Base-by-base conservation (phyloP, 176 grass and related monocot species). In the Lolium multiflorum region DNA sequence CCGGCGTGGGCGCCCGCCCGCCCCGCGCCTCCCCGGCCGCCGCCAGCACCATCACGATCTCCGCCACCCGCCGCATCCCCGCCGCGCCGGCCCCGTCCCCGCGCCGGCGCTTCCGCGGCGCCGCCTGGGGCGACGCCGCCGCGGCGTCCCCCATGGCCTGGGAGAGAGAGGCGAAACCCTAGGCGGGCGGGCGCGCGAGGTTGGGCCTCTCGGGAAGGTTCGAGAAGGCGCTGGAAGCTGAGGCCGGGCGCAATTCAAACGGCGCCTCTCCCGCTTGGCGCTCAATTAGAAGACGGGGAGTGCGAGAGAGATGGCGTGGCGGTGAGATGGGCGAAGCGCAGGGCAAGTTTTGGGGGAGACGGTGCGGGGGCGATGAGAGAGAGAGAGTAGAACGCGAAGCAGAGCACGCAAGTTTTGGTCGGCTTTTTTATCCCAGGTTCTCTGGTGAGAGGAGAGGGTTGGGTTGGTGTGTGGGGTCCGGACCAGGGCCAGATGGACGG, bases 41-140 rank as follows among this genome's bases (percentile, higher is more conserved):
- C 31, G 97, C 91, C 62, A 99, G 89, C 65, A 96, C 90, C 94
- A 99, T 99, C 65, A 99, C 94, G 82, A 96, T 92, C 92, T 96
- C 94, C 68, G 97, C 94, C 70, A 99, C 94, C 65, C 94, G 81
- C 87, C 87, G 82, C 89, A 99, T 50, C 84, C 90, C 89, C 75
- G 78, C 84, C 16, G n/a, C n/a, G n/a, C n/a, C n/a, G n/a, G n/a
- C n/a, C n/a, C 84, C 89, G 0, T 89, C 91, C 10, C 82, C 90
- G 71, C 86, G 84, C 16, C 83, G 82, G 81, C 89, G 69, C 88
- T 87, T 88, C 92, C 63, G 41, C 79, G 46, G 24, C 71, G 89
- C 47, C 37, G 46, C 60, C 21, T 49, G 67, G 82, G 55, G 52
- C 81, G 90, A 65, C 73, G 65, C 50, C 73, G 65, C 39, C 60